These are phyloP conservation scores for Lantana camara DNA, from an alignment of 257 asterid species.

Conservation along the genomic window DNA sequence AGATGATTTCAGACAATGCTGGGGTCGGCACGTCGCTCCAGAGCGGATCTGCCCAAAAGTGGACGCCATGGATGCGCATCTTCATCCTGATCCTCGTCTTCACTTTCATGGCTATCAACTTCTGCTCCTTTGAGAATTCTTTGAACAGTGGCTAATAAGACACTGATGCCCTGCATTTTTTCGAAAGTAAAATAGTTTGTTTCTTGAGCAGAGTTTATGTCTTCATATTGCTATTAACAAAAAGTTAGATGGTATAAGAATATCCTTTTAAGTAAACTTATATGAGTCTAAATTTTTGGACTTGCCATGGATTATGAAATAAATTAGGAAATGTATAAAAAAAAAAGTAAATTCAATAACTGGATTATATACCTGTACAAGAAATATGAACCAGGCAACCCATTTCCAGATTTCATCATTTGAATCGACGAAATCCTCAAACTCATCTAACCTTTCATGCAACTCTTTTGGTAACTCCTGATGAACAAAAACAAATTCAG, in stretches of 20 bases:
- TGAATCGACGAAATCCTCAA: slow-evolving; percentile 40
- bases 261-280: no score
- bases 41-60: slow-evolving; percentile 32
- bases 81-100: slow-evolving; percentile 23
- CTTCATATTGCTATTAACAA: no score
- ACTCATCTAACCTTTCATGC: slow-evolving; percentile 45
- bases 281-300: no score
- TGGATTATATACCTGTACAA: slow-evolving; percentile 44
- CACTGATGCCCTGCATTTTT: slow-evolving; percentile 49
- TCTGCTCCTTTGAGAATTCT: slow-evolving; percentile 34
- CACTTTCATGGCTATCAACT: slow-evolving; percentile 23
- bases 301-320: no score
- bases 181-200: not conserved
- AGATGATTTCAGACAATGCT: slow-evolving; percentile 25
- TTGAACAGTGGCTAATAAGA: slow-evolving; percentile 48
- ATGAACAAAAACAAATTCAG: not conserved
- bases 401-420: slow-evolving; percentile 38
- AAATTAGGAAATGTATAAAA: no score
- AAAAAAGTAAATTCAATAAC: no score
- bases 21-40: slow-evolving; percentile 7
- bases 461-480: slow-evolving; percentile 44
- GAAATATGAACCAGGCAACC: slow-evolving; percentile 37
- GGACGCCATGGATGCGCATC: slow-evolving; percentile 27
- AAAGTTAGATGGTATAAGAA: no score
- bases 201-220: no score